Evolutionary conservation across 2,329 filamentous ascomycete species (phyloP).

Genomic region (Trichoderma endophyticum): DNA sequence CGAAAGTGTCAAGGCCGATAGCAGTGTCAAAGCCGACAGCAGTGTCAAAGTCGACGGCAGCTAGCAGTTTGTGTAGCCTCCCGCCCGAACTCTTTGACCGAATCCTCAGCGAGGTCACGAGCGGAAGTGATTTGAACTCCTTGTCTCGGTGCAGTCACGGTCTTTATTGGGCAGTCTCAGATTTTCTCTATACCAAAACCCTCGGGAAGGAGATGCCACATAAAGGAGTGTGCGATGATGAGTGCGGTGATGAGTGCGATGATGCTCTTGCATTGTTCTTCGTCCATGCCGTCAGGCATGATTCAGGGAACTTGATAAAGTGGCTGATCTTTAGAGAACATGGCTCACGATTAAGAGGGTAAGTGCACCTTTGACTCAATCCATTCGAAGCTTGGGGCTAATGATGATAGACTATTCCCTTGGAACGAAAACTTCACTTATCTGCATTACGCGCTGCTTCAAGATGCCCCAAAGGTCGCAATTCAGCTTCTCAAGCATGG

Average conservation of each 20-base stretch:
- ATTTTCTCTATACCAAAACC: not conserved
- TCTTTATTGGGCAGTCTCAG: not conserved
- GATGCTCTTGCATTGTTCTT: not conserved
- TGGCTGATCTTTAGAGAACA: slow-evolving; percentile 12
- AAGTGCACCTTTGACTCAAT: not conserved
- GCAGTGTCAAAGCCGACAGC: not conserved
- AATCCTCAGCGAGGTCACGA: not conserved
- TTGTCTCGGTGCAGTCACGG: not conserved
- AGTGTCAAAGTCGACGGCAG: not conserved
- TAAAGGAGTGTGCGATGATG: not conserved
- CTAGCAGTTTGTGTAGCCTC: not conserved
- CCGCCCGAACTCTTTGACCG: not conserved
- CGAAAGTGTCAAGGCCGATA: too few relatives aligned
- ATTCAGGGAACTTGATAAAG: slow-evolving; percentile 5
- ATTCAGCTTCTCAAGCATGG: slow-evolving; percentile 10
- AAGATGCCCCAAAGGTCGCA: slow-evolving; percentile 12
- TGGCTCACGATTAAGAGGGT: not conserved
- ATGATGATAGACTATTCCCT: not conserved
- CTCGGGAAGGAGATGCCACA: not conserved
- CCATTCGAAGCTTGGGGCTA: not conserved
- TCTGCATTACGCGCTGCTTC: slow-evolving; percentile 12
- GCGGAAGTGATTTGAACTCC: not conserved
- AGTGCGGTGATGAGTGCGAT: not conserved
- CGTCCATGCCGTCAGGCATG: not conserved
- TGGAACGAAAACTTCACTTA: not conserved